Evolutionary conservation across 805 yeast species (phyloP).

Genomic region (Saitoella complicata): DNA sequence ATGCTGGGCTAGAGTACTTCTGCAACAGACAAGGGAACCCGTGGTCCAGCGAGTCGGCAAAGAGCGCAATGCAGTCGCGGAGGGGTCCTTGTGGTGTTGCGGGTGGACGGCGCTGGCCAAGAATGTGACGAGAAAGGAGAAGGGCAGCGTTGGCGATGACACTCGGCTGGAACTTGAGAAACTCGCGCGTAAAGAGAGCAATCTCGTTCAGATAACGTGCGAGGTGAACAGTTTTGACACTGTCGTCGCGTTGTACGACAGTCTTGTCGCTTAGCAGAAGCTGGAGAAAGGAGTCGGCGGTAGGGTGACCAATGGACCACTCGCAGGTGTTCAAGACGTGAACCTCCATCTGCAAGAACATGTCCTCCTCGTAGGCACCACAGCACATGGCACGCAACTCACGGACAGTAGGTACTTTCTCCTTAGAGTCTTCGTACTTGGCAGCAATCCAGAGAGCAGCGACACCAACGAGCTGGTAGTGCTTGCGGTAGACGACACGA

Average conservation of each 20-base stretch:
- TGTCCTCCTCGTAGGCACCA: constrained; percentile 39
- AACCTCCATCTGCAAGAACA: constrained; percentile 62
- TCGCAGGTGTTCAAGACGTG: constrained; percentile 56
- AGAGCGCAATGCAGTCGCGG: background rate
- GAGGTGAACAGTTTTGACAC: constrained; percentile 10
- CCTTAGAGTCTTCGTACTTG: constrained; percentile 61
- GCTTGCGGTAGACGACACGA: constrained; percentile 69
- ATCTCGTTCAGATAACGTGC: constrained; percentile 24
- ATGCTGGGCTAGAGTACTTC: constrained; percentile 20
- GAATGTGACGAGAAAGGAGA: constrained; percentile 19
- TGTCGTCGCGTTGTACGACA: constrained; percentile 8
- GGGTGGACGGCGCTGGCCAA: constrained; percentile 1
- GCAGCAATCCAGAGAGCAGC: constrained; percentile 89
- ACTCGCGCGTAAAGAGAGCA: constrained; percentile 19
- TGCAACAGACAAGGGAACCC: constrained; percentile 22
- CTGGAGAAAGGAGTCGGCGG: constrained; percentile 30
- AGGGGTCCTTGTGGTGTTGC: background rate
- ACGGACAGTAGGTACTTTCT: constrained; percentile 53
- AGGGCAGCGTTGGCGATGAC: constrained; percentile 23
- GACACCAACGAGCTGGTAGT: constrained; percentile 77
- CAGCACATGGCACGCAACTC: constrained; percentile 64
- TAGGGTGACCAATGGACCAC: constrained; percentile 58
- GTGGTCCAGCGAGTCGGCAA: background rate
- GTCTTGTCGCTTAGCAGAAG: constrained; percentile 5
- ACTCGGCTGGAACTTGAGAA: constrained; percentile 18